Conservation (phyloP, 2,329 filamentous ascomycete genomes). For the Colletotrichum gigasporum region DNA sequence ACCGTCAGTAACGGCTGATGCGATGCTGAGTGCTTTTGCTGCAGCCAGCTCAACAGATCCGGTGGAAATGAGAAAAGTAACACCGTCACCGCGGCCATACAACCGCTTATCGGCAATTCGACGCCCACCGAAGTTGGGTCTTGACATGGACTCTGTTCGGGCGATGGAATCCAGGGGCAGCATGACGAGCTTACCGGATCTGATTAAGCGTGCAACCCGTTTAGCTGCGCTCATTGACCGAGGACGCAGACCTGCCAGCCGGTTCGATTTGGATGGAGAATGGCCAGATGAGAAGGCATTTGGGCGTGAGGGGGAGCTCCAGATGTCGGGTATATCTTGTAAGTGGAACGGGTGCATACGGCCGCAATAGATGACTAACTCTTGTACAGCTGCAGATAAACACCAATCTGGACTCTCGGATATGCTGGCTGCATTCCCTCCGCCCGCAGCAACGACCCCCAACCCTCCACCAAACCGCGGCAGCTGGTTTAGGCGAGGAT, state of each 20-base stretch:
- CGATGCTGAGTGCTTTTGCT: conserved; percentile 60
- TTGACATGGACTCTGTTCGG: conserved; percentile 81
- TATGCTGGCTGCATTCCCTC: conserved; percentile 73
- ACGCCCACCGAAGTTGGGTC: conserved; percentile 72
- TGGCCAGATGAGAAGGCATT: conserved; percentile 57
- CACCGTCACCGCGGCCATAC: conserved; percentile 44
- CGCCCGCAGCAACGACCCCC: conserved; percentile 59
- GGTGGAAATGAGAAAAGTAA: conserved; percentile 39
- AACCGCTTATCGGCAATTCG: conserved; percentile 64
- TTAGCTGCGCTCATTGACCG: conserved; percentile 89
- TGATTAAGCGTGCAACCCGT: conserved; percentile 88
- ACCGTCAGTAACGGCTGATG: conserved; percentile 50
- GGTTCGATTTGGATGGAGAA: conserved; percentile 59
- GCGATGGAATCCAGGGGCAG: conserved; percentile 87
- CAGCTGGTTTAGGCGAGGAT: conserved; percentile 49
- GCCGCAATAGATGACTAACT: conserved; percentile 28
- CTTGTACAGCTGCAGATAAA: conserved; percentile 50
- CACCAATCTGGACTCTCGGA: conserved; percentile 67
- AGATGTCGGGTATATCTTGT: conserved; percentile 47
- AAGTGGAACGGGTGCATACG: not conserved
- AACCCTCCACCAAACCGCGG: conserved; percentile 59
- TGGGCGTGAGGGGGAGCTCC: conserved; percentile 48
- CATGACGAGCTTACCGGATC: conserved; percentile 88
- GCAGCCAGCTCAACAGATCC: conserved; percentile 57
- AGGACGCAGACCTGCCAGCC: conserved; percentile 72